Evolutionary conservation across 2,329 filamentous ascomycete species (phyloP).

Genomic region (Botrytis byssoidea): DNA sequence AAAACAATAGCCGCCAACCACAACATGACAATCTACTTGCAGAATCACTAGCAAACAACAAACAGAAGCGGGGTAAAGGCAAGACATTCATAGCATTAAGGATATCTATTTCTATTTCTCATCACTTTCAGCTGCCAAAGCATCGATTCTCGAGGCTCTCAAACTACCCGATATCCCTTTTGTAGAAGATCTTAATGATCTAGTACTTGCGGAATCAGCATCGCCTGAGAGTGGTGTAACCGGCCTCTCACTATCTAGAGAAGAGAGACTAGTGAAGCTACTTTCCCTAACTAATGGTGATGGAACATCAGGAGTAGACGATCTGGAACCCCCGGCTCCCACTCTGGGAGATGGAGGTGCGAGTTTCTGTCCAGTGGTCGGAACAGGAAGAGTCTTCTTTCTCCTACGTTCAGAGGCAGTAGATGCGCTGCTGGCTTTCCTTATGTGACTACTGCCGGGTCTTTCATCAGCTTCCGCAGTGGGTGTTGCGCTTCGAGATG

Average conservation of each 20-base stretch:
- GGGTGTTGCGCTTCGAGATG: conserved; percentile 41
- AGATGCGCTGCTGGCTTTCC: conserved; percentile 36
- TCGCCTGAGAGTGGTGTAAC: conserved; percentile 28
- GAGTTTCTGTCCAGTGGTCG: conserved; percentile 30
- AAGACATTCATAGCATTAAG: conserved; percentile 6
- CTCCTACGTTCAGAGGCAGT: conserved; percentile 32
- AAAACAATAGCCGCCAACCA: background rate
- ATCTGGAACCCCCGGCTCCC: conserved; percentile 19
- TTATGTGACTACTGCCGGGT: conserved; percentile 27
- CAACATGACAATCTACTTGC: background rate
- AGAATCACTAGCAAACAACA: background rate
- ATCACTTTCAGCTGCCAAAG: conserved; percentile 4
- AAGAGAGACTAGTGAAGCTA: conserved; percentile 37
- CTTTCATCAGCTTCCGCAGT: conserved; percentile 36
- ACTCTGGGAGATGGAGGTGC: conserved; percentile 24
- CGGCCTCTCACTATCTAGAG: conserved; percentile 35
- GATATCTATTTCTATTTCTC: conserved; percentile 13
- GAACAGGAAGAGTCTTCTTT: conserved; percentile 32
- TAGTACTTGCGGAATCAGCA: conserved; percentile 22
- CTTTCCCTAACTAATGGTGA: conserved; percentile 37
- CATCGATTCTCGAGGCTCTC: background rate
- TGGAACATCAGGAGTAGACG: conserved; percentile 36
- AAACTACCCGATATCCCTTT: background rate
- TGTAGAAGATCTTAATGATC: conserved; percentile 18
- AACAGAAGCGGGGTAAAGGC: background rate